phyloP scores from a whole-genome alignment of 805 yeast species.

The Metschnikowia gelsemii region DNA sequence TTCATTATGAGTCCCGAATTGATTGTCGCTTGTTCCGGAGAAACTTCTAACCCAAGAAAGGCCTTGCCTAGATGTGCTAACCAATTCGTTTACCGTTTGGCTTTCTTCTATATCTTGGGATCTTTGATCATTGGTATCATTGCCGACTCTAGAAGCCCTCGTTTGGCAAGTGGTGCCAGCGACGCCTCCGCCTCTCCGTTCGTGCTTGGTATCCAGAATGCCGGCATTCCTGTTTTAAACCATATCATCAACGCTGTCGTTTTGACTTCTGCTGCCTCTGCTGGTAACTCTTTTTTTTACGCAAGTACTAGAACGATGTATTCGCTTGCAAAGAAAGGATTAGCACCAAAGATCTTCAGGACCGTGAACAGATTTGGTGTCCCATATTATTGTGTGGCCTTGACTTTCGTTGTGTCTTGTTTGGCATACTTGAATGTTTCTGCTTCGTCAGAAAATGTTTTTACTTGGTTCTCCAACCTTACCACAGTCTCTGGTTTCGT shows the following conservation, averaged over 20 bases:
- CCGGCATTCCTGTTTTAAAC: constrained; percentile 67
- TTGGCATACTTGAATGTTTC: constrained; percentile 57
- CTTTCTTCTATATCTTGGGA: constrained; percentile 40
- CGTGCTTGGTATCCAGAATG: constrained; percentile 74
- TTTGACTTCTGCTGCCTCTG: constrained; percentile 57
- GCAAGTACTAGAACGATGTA: constrained; percentile 22
- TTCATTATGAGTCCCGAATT: constrained; percentile 51
- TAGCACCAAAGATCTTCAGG: constrained; percentile 19
- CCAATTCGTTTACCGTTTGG: constrained; percentile 54
- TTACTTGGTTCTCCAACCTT: constrained; percentile 64
- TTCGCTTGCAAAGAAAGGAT: constrained; percentile 20
- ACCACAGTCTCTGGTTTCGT: constrained; percentile 66
- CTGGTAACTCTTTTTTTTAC: constrained; percentile 23
- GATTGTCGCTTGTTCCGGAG: constrained; percentile 53
- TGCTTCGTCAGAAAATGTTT: constrained; percentile 51
- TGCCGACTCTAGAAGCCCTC: constrained; percentile 29
- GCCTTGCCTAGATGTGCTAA: constrained; percentile 62
- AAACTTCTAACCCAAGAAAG: constrained; percentile 56
- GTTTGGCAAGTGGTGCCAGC: constrained; percentile 23
- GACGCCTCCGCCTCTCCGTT: constrained; percentile 74
- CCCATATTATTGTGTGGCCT: constrained; percentile 35
- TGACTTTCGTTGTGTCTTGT: constrained; percentile 40
- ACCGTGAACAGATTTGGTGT: constrained; percentile 44
- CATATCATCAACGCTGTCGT: constrained; percentile 77
- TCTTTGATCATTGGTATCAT: constrained; percentile 42